Evolutionary conservation across 2,329 filamentous ascomycete genomes (phyloP).

Genomic region (Chalaropsis thielavioides): DNA sequence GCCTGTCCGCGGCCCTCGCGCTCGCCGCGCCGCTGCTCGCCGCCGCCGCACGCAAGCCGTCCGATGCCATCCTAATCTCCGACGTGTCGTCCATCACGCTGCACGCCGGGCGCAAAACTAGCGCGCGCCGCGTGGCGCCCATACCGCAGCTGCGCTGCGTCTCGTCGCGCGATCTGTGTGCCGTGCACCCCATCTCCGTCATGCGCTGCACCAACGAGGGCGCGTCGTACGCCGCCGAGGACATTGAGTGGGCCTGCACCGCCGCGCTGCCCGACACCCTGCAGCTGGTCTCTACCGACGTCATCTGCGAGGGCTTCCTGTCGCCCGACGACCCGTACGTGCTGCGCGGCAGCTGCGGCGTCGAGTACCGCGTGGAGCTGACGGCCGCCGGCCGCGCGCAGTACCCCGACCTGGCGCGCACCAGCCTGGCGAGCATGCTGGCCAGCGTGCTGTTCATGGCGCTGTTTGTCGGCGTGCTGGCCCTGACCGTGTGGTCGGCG

Average conservation of each 20-base stretch:
- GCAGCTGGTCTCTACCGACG: slow-evolving; percentile 70
- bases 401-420: slow-evolving; percentile 43
- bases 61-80: slow-evolving; percentile 42
- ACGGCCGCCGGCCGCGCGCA: slow-evolving; percentile 61
- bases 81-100: slow-evolving; percentile 66
- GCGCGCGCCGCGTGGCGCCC: slow-evolving; percentile 58
- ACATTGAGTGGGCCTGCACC: slow-evolving; percentile 84
- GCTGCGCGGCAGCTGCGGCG: slow-evolving; percentile 82
- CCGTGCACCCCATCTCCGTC: slow-evolving; percentile 46
- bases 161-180: slow-evolving; percentile 48
- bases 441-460: slow-evolving; percentile 41
- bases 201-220: slow-evolving; percentile 88
- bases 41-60: neutral
- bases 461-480: slow-evolving; percentile 44
- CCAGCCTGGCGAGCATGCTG: slow-evolving; percentile 20
- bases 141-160: slow-evolving; percentile 69
- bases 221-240: slow-evolving; percentile 59
- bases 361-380: slow-evolving; percentile 70
- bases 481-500: slow-evolving; percentile 48
- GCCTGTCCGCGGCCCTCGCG: neutral
- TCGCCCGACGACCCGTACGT: slow-evolving; percentile 65
- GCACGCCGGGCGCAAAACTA: slow-evolving; percentile 49
- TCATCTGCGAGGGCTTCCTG: slow-evolving; percentile 81
- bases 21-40: neutral
- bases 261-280: slow-evolving; percentile 46